Evolutionary conservation across 2,329 filamentous ascomycete genomes (phyloP), one percentile per base, ranked within the genome.

Genomic region (Dothistroma pini): DNA sequence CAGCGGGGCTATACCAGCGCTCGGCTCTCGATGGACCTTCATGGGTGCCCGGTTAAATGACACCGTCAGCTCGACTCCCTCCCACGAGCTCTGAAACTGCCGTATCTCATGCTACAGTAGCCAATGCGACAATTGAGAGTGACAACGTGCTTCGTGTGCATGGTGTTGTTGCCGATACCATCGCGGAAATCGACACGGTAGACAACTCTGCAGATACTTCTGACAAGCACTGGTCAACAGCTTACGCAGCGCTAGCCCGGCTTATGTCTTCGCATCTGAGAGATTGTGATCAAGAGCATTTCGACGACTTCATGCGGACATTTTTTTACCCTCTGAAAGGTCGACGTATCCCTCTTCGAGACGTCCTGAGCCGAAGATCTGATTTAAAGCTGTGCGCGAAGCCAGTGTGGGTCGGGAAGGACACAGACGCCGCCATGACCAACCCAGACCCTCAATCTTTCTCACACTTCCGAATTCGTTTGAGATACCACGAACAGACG

Each of bases 31-130:
- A 25, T 14, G 52, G 60, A 4, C 60, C 60, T 1, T 58, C 60
- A 1, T 62, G 60, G 60, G 35, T 62, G n/a, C 60, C 60, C 12
- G 60, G 59, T 19, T 62, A 56, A 56, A 50, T 48, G 2, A 34
- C 48, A 8, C 44, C 52, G 21, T 56, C 51, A 16, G 32, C 44
- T 1, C 47, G 41, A 9, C 47, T 62, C 32, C 32, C 12, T 10
- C 56, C 58, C 19, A 51, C 54, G 5, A 55, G 56, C 21, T 19
- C 58, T 21, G 56, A 62, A 4, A 49, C 32, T 49, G 60, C 56
- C 19, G 52, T 50, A 4, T 62, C 60, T 5, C 60, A 62, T 44
- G 52, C 38, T 2, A 53, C 56, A 53, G 32, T 31, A 21, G 32
- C 54, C 14, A 53, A 59, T 14, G 54, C 54, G n/a, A 7, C 22